Evolutionary conservation across 495 filamentous ascomycete species (phyloP).

Genomic region (Penicillium alfredii): DNA sequence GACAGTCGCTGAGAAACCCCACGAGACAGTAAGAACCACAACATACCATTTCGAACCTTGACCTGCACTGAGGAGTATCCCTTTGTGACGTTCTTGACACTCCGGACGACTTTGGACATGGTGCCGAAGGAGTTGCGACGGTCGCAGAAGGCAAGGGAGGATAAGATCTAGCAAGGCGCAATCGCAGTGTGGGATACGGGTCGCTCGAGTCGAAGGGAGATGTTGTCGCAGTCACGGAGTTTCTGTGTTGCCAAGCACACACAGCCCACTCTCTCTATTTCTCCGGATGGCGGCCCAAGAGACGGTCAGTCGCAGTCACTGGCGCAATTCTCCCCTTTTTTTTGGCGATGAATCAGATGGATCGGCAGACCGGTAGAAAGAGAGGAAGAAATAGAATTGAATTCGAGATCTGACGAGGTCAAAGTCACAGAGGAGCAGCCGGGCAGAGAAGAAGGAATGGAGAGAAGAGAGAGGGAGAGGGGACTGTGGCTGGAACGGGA

Average conservation of each 20-base stretch:
- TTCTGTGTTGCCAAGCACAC: constrained; percentile 20
- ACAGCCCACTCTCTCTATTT: constrained; percentile 18
- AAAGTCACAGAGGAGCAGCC: constrained; percentile 3
- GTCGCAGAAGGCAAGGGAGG: constrained; percentile 6
- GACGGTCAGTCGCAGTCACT: constrained; percentile 9
- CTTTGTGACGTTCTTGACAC: constrained; percentile 99
- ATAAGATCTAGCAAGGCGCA: constrained; percentile 8
- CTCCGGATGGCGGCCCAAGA: constrained; percentile 18
- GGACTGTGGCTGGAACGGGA: constrained; percentile 28
- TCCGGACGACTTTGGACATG: constrained; percentile 97
- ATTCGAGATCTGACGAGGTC: too few relatives aligned
- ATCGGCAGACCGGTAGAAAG: too few relatives aligned
- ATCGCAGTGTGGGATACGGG: too few relatives aligned
- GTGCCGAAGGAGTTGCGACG: constrained; percentile 23
- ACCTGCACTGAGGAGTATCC: constrained; percentile 96
- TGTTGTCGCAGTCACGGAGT: too few relatives aligned
- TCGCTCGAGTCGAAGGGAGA: too few relatives aligned
- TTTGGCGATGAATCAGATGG: too few relatives aligned
- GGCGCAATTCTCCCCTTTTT: too few relatives aligned
- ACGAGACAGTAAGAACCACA: constrained; percentile 2
- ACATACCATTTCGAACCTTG: constrained; percentile 98
- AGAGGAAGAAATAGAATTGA: too few relatives aligned
- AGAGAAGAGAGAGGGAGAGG: constrained; percentile 15
- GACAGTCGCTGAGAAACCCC: constrained; percentile 9
- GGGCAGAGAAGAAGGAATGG: constrained; percentile 4